phyloP scores from a whole-genome alignment of 2,329 filamentous ascomycete genomes.

The Juglanconis sp. region DNA sequence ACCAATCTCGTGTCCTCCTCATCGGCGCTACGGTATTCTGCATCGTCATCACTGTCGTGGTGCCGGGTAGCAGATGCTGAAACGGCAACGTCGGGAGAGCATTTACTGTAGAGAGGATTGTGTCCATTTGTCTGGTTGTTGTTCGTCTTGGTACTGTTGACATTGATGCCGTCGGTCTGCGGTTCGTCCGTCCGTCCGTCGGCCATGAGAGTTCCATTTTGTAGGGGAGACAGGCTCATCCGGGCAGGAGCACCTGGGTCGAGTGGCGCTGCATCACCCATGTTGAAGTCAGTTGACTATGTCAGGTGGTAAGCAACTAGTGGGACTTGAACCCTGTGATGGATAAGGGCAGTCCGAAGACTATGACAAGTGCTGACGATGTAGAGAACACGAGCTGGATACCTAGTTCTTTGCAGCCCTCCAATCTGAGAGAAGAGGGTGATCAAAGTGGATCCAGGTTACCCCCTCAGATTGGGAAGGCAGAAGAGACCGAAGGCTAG shows the following conservation, averaged over 20 bases:
- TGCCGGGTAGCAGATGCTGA: neutral
- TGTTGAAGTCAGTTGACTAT: neutral
- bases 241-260: neutral
- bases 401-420: too few relatives aligned
- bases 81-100: neutral
- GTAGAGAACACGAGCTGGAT: too few relatives aligned
- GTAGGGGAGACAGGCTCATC: neutral
- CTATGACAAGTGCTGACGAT: too few relatives aligned
- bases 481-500: too few relatives aligned
- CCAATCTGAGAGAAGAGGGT: too few relatives aligned
- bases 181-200: too few relatives aligned
- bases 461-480: too few relatives aligned
- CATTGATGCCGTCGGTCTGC: neutral
- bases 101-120: neutral
- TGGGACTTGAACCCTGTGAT: too few relatives aligned
- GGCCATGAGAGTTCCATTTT: neutral
- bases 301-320: too few relatives aligned
- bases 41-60: constrained; percentile 3
- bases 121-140: neutral
- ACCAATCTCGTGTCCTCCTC: constrained; percentile 23
- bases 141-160: too few relatives aligned
- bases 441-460: too few relatives aligned
- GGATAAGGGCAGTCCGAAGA: too few relatives aligned
- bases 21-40: constrained; percentile 20
- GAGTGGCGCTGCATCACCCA: neutral